phyloP scores from a whole-genome alignment of 208 protist genomes.

The Blastocrithidia nonstop region DNA sequence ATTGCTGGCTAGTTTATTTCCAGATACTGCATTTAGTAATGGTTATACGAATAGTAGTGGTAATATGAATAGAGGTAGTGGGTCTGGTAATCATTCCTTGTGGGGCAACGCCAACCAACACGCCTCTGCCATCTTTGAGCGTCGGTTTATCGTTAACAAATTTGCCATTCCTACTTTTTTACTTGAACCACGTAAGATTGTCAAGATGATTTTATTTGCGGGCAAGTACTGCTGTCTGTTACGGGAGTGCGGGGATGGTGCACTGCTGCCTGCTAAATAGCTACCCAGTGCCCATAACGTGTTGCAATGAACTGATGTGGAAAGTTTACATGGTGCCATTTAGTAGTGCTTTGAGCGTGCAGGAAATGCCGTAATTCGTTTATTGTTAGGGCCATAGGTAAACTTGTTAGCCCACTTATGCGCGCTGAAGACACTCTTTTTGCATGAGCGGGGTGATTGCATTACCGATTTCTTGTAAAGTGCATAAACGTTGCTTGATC shows the following conservation, averaged over 20 bases:
- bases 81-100: no score
- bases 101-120: no score
- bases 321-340: conserved; percentile 48
- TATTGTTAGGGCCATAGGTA: conserved; percentile 48
- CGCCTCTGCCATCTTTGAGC: conserved; percentile 47
- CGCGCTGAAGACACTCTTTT: conserved; percentile 66
- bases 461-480: conserved; percentile 75
- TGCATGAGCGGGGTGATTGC: conserved; percentile 74
- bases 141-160: conserved; percentile 77
- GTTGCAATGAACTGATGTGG: conserved; percentile 31
- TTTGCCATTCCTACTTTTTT: conserved; percentile 64
- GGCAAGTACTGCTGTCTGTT: conserved; percentile 80
- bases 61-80: no score
- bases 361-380: conserved; percentile 52
- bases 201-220: conserved; percentile 74
- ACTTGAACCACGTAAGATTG: conserved; percentile 25
- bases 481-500: conserved; percentile 42
- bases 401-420: conserved; percentile 62
- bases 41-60: no score
- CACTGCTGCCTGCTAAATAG: conserved; percentile 14
- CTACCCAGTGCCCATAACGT: no score
- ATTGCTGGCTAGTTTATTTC: no score
- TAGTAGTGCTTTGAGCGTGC: conserved; percentile 67
- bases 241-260: conserved; percentile 43
- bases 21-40: no score